Base-by-base conservation (phyloP, 306 rosid species). In the Cucumis melo region DNA sequence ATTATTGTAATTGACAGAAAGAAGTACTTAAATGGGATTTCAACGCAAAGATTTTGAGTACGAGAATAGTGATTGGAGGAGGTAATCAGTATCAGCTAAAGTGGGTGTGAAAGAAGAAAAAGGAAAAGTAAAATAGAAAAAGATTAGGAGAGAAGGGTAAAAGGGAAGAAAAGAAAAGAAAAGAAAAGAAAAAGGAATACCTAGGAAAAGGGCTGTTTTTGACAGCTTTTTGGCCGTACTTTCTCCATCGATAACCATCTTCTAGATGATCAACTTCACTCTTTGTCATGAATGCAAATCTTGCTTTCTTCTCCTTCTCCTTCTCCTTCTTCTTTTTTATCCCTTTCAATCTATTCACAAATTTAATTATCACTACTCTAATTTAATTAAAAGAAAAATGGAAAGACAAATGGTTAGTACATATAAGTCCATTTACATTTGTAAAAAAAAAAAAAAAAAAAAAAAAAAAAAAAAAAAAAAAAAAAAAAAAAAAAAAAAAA, bases 221-320 rank as follows among this genome's bases (percentile, higher is more conserved):
- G 6, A 94, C 96, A 51, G 96, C 97, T 84, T 94, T 94, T 74
- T 94, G 98, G 61, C 98, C 98, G 81, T 94, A 94, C 85, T 94
- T 94, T 19, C 98, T 90, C 98, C 98, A 94, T 58, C 97, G 77
- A 73, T 86, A 94, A 3, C 97, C 96, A 79, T 94, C 98, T 76
- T 94, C 97, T 3, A 91, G 78, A 15, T 91, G 90, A 90, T 91
- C 97, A 20, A 91, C 93, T 67, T 91, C 97, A 41, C 91, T 94
- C 86, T 87, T 89, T 6, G 97, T 94, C 91, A 83, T 85, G 93
- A 94, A 94, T 27, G 96, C 94, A 78, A 89, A 85, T 84, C 88
- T 89, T 16, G 93, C 82, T 8, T 86, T 90, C 54, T 85, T 83
- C 81, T 83, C 84, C 83, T 82, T 90, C 82, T 32, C 36, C 36